Base-by-base conservation (phyloP, 805 yeast species). In the Cyberlindnera japonica region DNA sequence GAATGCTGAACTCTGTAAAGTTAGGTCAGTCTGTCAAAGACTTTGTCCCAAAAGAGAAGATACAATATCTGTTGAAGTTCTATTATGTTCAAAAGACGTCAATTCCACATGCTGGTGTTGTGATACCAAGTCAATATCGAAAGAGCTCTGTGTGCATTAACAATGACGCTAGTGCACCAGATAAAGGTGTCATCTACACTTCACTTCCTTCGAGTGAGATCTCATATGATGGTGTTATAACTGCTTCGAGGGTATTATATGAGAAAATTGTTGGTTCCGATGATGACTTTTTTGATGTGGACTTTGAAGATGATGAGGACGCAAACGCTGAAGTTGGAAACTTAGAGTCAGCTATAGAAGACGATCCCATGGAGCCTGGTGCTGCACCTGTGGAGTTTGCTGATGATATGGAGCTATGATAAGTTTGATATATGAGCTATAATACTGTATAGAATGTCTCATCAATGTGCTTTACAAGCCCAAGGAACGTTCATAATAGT, bases 281-380 rank as follows among this genome's bases (percentile, higher is more conserved):
- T 58, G 97, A 91, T 54, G 98, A 91, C 63, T 93, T 93, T 66
- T 91, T 91, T 58, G 96, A 88, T 61, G 86, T 91, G 30, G 98
- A 91, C 63, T 91, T 91, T 58, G 97, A 91, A 63, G 98, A 91
- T 60, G 61, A 57, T 4, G 96, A 89, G 25, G 74, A 68, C 22
- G 29, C 23, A 4, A 26, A 21, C 12, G 24, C 28, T 4, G 42
- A 57, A 14, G 54, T 50, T 7, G 59, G 52, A 17, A 44, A 44
- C 32, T 35, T 47, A 29, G 61, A 55, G 20, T 45, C 49, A 15
- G 33, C 47, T n/a, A 32, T 30, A 20, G 50, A 49, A n/a, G 50
- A 27, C 18, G 63, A 49, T 22, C 44, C 53, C 19, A 38, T 37
- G 10, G 44, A 36, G 29, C 37, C 45, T 15, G 51, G 50, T 21